phyloP scores from a whole-genome alignment of 1,139 yeast species.

The Suhomyces panamericanus region DNA sequence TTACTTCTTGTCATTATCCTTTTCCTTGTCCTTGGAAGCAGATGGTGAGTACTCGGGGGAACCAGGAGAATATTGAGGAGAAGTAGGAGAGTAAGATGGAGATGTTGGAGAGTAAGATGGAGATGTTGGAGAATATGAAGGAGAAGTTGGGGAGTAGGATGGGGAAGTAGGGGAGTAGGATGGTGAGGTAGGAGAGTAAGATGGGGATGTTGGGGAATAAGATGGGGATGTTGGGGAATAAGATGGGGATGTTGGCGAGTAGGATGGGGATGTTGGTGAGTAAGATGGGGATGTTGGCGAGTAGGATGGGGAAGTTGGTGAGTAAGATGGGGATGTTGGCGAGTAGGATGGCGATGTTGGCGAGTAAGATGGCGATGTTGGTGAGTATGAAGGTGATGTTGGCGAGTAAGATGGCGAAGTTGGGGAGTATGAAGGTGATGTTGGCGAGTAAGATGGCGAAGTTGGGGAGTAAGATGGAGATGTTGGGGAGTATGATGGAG shows the following conservation, averaged over 20 bases:
- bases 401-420: slow-evolving; percentile 73
- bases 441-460: slow-evolving; percentile 73
- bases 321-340: slow-evolving; percentile 67
- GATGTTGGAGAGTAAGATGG: slow-evolving; percentile 64
- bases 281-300: slow-evolving; percentile 66
- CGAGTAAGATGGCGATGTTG: slow-evolving; percentile 68
- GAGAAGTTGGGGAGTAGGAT: slow-evolving; percentile 58
- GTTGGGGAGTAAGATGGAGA: slow-evolving; percentile 75
- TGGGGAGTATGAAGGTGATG: slow-evolving; percentile 71
- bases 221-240: slow-evolving; percentile 65
- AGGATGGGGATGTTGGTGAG: slow-evolving; percentile 62
- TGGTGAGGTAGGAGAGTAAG: slow-evolving; percentile 56
- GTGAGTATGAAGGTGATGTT: slow-evolving; percentile 68
- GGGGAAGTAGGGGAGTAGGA: slow-evolving; percentile 63
- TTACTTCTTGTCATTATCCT: slow-evolving; percentile 9
- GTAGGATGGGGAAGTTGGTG: slow-evolving; percentile 56
- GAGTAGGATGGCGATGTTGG: slow-evolving; percentile 77
- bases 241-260: slow-evolving; percentile 65
- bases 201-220: slow-evolving; percentile 52
- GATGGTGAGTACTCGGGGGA: slow-evolving; percentile 64
- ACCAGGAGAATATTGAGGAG: slow-evolving; percentile 61
- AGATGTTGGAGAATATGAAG: slow-evolving; percentile 59
- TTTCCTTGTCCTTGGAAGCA: slow-evolving; percentile 36
- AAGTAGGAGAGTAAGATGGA: slow-evolving; percentile 56
- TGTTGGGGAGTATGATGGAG: slow-evolving; percentile 74